phyloP scores from a whole-genome alignment of 441 rosid genomes.

The Populus tomentosa region DNA sequence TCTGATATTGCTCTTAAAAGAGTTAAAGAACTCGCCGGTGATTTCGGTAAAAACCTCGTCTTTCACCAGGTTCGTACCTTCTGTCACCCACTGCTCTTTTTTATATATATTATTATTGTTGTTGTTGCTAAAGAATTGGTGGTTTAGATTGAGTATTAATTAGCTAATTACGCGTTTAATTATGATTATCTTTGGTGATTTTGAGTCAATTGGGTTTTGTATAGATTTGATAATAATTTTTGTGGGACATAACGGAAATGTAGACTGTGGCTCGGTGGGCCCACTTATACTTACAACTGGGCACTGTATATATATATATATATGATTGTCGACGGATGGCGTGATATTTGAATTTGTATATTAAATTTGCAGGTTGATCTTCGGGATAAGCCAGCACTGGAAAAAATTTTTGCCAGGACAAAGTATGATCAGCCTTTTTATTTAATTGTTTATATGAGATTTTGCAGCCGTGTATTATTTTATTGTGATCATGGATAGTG shows the following conservation, averaged over 20 bases:
- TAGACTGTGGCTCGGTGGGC: too few species aligned
- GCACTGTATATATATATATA: too few species aligned
- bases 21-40: constrained; percentile 63
- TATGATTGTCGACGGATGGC: too few species aligned
- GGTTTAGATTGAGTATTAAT: neutral
- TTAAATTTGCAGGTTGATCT: constrained; percentile 66
- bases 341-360: neutral
- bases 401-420: constrained; percentile 55
- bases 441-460: neutral
- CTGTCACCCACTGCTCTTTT: neutral
- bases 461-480: too few species aligned
- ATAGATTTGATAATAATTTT: too few species aligned
- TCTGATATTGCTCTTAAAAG: constrained; percentile 51
- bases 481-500: too few species aligned
- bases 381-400: constrained; percentile 71
- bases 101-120: too few species aligned
- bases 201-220: too few species aligned
- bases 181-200: too few species aligned
- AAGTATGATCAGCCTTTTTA: constrained; percentile 37
- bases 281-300: too few species aligned
- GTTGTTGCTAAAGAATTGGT: neutral
- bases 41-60: constrained; percentile 42
- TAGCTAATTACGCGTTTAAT: neutral
- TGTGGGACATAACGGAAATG: too few species aligned
- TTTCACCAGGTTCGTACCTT: constrained; percentile 54